Base-by-base conservation (phyloP, 1,284 basidiomycete species). In the Puccinia novopanici region DNA sequence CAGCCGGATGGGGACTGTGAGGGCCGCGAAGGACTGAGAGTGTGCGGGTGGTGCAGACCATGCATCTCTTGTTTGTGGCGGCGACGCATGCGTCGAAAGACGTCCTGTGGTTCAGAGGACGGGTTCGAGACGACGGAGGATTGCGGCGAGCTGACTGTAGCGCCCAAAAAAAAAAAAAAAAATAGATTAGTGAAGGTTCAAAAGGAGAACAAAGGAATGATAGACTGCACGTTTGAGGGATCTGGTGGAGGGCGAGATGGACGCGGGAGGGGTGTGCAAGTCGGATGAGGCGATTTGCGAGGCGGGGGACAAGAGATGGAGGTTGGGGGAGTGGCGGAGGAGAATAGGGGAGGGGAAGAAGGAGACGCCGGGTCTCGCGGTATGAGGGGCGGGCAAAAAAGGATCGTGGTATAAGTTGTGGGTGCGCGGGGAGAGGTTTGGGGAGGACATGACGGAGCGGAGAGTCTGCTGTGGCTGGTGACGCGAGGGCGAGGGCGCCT, bases 161-260 rank as follows among this genome's bases (percentile, higher is more conserved):
- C n/a, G n/a, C n/a, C n/a, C n/a, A n/a, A n/a, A 65, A 27, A 40
- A 6, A 15, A 24, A 12, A 9, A 5, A 55, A 12, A 55, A 65
- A 3, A 65, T 65, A 19, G 55, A 30, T 57, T 22, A 30, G 6
- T 30, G 9, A 57, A 57, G 22, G n/a, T n/a, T 34, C 34, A 65
- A n/a, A 40, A 45, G 65, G 65, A 42, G 3, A 19, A 42, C 15
- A n/a, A 15, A 45, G 37, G 13, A 17, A 17, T 61, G 59, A 27
- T 27, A 27, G 24, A 8, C 5, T 9, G 3, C 13, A 67, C 65
- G 65, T 45, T 67, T 67, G 37, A 45, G 65, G 19, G 65, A 48
- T 45, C 65, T 42, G 6, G 65, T n/a, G n/a, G 65, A 19, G 17
- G 65, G 65, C n/a, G 65, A 67, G 37, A 67, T 67, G 40, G 65